Conservation (phyloP, 2,329 filamentous ascomycete genomes). For the Chrysosporium keratinophilum region DNA sequence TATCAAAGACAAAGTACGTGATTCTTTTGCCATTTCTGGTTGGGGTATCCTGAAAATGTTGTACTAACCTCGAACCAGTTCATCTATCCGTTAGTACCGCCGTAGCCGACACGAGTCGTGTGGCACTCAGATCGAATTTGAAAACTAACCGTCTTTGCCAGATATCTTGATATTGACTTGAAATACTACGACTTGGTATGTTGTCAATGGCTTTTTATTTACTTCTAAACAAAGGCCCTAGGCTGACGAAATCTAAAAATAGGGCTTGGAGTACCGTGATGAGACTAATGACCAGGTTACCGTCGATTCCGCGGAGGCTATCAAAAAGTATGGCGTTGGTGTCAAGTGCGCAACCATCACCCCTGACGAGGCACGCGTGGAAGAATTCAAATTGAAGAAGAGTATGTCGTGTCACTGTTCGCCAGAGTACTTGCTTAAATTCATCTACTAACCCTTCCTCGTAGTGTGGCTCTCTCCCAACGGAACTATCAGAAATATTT, state of each 20-base stretch:
- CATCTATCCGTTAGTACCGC: constrained; percentile 58
- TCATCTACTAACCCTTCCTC: constrained; percentile 1
- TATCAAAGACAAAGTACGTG: constrained; percentile 79
- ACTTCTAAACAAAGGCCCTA: not conserved
- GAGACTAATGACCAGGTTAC: constrained; percentile 96
- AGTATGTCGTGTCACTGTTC: constrained; percentile 47
- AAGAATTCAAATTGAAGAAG: constrained; percentile 98
- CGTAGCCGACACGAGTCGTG: not conserved
- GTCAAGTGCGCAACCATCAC: constrained; percentile 99
- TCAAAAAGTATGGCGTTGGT: constrained; percentile 97
- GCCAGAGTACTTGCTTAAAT: constrained; percentile 5
- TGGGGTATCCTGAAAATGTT: not conserved
- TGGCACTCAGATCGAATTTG: not conserved
- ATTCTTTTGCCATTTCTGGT: constrained; percentile 10
- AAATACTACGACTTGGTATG: constrained; percentile 84
- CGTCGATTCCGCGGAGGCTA: constrained; percentile 85
- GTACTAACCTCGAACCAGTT: constrained; percentile 43
- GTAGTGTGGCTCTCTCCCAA: constrained; percentile 97
- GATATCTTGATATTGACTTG: constrained; percentile 88
- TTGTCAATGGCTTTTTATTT: not conserved
- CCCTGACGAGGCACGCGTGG: constrained; percentile 86
- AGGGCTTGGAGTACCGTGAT: constrained; percentile 85
- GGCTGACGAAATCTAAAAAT: constrained; percentile 8
- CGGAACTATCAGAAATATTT: constrained; percentile 63
- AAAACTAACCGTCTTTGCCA: constrained; percentile 22